Conservation (phyloP, 306 rosid species). For the Inga laurina region DNA sequence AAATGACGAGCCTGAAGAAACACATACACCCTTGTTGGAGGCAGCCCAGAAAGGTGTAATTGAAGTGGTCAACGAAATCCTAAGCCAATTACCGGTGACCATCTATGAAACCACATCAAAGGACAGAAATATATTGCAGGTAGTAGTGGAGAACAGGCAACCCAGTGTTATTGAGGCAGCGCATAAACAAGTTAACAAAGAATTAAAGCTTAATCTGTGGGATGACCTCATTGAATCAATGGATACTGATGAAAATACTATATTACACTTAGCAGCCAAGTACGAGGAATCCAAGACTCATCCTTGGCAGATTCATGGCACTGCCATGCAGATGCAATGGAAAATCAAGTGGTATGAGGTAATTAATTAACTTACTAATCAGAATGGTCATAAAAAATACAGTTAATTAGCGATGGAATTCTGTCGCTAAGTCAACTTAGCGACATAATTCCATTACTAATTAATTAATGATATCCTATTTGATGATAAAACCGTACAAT, state of each 20-base stretch:
- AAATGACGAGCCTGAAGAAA: not conserved
- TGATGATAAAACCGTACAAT: too few species aligned
- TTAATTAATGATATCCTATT: too few species aligned
- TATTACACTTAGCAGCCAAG: constrained; percentile 22
- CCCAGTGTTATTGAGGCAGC: not conserved
- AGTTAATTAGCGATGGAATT: too few species aligned
- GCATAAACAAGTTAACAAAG: not conserved
- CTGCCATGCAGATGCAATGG: constrained; percentile 27
- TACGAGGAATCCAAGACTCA: not conserved
- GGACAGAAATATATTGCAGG: constrained; percentile 4
- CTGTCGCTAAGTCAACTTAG: too few species aligned
- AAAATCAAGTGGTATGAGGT: constrained; percentile 13
- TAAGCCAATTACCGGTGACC: not conserved
- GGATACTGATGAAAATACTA: not conserved
- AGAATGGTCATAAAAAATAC: too few species aligned
- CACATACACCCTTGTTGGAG: not conserved
- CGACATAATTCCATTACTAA: too few species aligned
- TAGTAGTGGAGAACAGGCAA: not conserved
- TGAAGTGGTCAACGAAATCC: not conserved
- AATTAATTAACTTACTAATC: not conserved
- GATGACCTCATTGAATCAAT: not conserved
- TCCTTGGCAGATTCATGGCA: constrained; percentile 23
- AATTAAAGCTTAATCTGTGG: not conserved
- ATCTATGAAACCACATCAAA: not conserved
- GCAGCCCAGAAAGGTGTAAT: not conserved